These are phyloP conservation scores for Suillus brevipes DNA, from an alignment of 768 basidiomycete genomes.

Conservation along the genomic window DNA sequence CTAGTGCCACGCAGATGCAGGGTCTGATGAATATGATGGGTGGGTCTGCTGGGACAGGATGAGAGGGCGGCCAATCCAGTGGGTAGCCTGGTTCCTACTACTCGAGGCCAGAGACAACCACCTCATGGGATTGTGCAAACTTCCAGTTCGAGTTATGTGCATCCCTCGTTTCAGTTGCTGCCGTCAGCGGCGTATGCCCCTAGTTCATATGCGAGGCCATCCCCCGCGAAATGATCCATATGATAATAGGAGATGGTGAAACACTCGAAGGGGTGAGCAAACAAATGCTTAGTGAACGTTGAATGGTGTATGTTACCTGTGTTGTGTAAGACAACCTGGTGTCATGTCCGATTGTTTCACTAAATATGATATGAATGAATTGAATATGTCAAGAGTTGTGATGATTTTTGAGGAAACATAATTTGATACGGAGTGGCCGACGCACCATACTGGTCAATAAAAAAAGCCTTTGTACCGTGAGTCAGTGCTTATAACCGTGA, in stretches of 20 bases:
- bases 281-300: neutral
- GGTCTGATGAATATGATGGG: conserved; percentile 35
- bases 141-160: conserved; percentile 11
- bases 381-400: neutral
- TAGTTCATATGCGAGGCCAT: conserved; percentile 16
- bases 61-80: conserved; percentile 5
- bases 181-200: conserved; percentile 9
- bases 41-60: conserved; percentile 13
- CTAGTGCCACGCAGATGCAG: conserved; percentile 47
- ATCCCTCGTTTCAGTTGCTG: conserved; percentile 10
- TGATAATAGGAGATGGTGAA: conserved; percentile 8
- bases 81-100: conserved; percentile 37
- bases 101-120: conserved; percentile 2
- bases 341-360: neutral
- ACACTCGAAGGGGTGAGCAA: neutral
- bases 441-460: too few relatives aligned
- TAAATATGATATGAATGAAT: neutral
- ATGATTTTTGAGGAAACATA: neutral
- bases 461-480: too few relatives aligned
- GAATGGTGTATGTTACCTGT: neutral
- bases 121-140: neutral
- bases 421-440: too few relatives aligned
- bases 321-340: neutral
- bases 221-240: conserved; percentile 6
- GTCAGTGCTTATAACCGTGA: too few relatives aligned